Percentiles rank a stretch among this genome's conserved stretches.
These are phyloP conservation scores for Castanea mollissima DNA, from an alignment of 306 rosid genomes.

Conservation along the genomic window DNA sequence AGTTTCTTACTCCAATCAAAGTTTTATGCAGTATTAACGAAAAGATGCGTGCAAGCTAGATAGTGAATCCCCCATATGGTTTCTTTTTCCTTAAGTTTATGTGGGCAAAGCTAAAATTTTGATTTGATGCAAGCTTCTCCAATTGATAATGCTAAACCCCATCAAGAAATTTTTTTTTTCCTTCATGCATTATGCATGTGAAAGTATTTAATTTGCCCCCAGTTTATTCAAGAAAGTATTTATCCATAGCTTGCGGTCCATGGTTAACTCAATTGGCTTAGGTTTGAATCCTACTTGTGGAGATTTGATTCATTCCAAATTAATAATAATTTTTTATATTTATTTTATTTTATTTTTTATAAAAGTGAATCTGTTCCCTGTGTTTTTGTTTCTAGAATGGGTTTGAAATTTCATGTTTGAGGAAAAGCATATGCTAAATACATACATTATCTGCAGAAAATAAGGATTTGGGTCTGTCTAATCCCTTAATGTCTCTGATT, in stretches of 20 bases:
- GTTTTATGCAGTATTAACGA: background rate
- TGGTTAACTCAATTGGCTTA: too few species aligned
- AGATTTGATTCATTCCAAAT: too few species aligned
- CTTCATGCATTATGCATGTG: constrained; percentile 2
- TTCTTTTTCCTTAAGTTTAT: background rate
- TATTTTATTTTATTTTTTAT: too few species aligned
- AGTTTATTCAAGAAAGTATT: background rate
- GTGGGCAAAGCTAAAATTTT: background rate
- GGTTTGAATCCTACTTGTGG: too few species aligned
- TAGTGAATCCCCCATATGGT: background rate
- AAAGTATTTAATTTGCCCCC: background rate
- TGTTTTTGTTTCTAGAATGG: too few species aligned
- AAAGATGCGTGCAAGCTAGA: background rate
- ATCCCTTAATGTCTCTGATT: background rate
- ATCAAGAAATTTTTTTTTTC: background rate
- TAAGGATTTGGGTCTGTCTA: background rate
- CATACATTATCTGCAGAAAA: too few species aligned
- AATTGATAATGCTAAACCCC: background rate
- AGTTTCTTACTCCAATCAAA: too few species aligned
- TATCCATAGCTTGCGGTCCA: too few species aligned
- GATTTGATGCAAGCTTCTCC: background rate
- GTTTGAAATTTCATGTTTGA: too few species aligned
- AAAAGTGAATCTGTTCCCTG: too few species aligned
- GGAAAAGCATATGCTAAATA: too few species aligned
- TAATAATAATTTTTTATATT: too few species aligned